phyloP scores from a whole-genome alignment of 768 basidiomycete genomes.

The Kwoniella bestiolae region DNA sequence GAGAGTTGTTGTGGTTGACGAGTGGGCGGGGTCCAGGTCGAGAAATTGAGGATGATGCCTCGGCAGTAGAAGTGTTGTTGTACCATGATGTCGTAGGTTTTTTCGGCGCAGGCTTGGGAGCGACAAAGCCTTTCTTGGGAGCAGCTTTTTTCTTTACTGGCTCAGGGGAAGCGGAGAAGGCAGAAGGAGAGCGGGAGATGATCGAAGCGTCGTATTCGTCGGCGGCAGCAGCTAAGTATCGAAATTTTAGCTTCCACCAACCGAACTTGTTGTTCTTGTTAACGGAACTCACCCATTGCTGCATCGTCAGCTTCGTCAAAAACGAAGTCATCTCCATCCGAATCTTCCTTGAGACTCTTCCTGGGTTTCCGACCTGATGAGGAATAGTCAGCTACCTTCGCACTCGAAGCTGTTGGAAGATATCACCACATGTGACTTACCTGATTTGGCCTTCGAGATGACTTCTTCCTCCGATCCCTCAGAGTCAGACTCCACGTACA shows the following conservation, averaged over 20 bases:
- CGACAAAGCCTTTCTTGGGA: slow-evolving; percentile 25
- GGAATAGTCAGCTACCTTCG: not conserved
- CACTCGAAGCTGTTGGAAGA: too few species aligned
- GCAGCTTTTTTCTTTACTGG: slow-evolving; percentile 31
- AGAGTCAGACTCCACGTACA: slow-evolving; percentile 48
- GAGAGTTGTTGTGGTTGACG: slow-evolving; percentile 9
- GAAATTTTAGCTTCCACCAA: not conserved
- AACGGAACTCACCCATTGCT: slow-evolving; percentile 39
- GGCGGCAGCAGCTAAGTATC: slow-evolving; percentile 37
- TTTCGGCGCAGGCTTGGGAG: slow-evolving; percentile 26
- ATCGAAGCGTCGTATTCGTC: slow-evolving; percentile 44
- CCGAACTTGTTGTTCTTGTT: not conserved
- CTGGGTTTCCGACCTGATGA: slow-evolving; percentile 33
- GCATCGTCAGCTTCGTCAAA: slow-evolving; percentile 49
- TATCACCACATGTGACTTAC: slow-evolving; percentile 23
- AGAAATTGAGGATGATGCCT: slow-evolving; percentile 16
- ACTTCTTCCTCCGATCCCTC: slow-evolving; percentile 31
- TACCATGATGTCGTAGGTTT: slow-evolving; percentile 24
- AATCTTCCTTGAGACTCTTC: slow-evolving; percentile 49
- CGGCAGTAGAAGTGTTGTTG: slow-evolving; percentile 6
- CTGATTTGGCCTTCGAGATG: slow-evolving; percentile 1
- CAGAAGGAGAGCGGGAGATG: slow-evolving; percentile 31
- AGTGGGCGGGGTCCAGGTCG: slow-evolving; percentile 40
- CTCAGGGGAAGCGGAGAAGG: slow-evolving; percentile 19
- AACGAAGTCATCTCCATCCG: slow-evolving; percentile 54